phyloP scores from a whole-genome alignment of 441 rosid genomes.

The Erodium trifolium region DNA sequence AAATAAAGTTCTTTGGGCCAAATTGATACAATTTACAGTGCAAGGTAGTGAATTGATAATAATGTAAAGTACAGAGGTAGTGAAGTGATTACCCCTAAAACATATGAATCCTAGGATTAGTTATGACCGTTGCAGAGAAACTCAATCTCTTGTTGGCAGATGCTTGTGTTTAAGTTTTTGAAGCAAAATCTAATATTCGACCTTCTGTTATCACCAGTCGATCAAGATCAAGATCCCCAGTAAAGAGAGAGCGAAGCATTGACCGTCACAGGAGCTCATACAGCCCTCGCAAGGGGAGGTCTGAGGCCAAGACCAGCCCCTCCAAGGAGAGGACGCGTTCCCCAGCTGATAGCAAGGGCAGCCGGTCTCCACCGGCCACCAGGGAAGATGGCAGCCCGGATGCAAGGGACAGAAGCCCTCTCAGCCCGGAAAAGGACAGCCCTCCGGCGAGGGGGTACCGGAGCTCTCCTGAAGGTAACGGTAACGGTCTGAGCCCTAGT shows the following conservation, averaged over 20 bases:
- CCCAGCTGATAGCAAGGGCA: conserved; percentile 37
- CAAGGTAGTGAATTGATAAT: too few relatives aligned
- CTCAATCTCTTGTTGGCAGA: neutral
- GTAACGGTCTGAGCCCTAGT: conserved; percentile 24
- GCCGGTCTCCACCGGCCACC: conserved; percentile 23
- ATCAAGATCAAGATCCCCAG: conserved; percentile 38
- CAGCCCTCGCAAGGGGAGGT: conserved; percentile 26
- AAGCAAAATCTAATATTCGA: neutral
- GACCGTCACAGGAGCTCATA: conserved; percentile 35
- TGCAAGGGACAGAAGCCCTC: conserved; percentile 33
- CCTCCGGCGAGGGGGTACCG: conserved; percentile 25
- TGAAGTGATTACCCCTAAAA: too few relatives aligned
- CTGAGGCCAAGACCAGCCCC: conserved; percentile 32
- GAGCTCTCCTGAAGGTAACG: conserved; percentile 40
- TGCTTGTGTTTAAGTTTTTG: too few relatives aligned
- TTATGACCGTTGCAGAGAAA: too few relatives aligned
- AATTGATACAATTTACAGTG: too few relatives aligned
- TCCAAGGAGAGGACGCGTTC: conserved; percentile 42
- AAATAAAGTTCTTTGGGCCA: too few relatives aligned
- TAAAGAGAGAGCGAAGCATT: conserved; percentile 41
- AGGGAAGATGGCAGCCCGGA: conserved; percentile 30
- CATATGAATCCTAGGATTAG: neutral
- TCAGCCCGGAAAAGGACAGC: conserved; percentile 24
- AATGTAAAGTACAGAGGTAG: too few relatives aligned
- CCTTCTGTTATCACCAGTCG: conserved; percentile 23